These are phyloP conservation scores for Bonia amplexicaulis DNA, from an alignment of 176 grass and related monocot genomes.

Conservation along the genomic window DNA sequence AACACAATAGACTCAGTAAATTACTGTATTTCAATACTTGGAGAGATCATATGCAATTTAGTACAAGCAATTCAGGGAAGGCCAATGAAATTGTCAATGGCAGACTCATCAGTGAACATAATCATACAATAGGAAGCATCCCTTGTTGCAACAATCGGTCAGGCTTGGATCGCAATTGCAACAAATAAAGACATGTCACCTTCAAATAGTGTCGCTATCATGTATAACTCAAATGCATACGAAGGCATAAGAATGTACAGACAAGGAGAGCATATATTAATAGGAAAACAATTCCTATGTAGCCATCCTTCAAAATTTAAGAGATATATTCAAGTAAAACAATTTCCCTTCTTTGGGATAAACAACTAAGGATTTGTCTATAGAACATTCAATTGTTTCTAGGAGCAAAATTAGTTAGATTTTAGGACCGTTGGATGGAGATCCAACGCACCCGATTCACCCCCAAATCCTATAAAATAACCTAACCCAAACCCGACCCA, in stretches of 20 bases:
- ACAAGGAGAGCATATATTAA: not conserved
- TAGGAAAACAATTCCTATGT: not conserved
- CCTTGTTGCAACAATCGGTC: not conserved
- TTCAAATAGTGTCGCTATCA: not conserved
- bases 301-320: not conserved
- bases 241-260: not conserved
- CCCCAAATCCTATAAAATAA: too few species aligned
- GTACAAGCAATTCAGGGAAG: not conserved
- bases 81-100: not conserved
- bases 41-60: not conserved
- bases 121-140: not conserved
- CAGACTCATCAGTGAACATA: not conserved
- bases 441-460: too few species aligned
- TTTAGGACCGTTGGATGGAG: too few species aligned
- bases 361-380: not conserved
- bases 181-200: not conserved
- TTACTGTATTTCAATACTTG: not conserved
- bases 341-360: not conserved
- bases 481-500: too few species aligned
- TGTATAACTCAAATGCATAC: not conserved
- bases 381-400: too few species aligned
- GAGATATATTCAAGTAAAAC: not conserved
- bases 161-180: not conserved
- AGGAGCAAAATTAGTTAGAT: too few species aligned
- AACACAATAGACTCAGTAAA: not conserved